These are phyloP conservation scores for Amanita pseudoporphyria DNA, from an alignment of 768 basidiomycete species.

Conservation along the genomic window DNA sequence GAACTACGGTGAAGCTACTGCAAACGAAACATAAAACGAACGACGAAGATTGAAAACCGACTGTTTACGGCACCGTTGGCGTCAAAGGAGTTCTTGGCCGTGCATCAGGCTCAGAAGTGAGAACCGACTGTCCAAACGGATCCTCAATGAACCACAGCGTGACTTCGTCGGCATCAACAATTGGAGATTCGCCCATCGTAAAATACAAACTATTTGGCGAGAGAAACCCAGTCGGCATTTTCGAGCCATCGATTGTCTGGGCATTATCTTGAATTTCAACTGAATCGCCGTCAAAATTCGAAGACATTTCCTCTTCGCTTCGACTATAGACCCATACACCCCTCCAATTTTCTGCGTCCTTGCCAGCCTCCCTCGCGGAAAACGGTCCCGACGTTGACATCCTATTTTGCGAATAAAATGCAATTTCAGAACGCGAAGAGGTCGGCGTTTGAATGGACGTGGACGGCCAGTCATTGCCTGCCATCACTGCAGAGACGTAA, in stretches of 20 bases:
- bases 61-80: background rate
- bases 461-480: background rate
- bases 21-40: background rate
- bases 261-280: background rate
- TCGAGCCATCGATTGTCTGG: background rate
- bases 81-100: background rate
- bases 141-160: constrained; percentile 4
- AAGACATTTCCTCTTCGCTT: background rate
- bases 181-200: constrained; percentile 4
- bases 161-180: background rate
- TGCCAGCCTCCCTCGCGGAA: background rate
- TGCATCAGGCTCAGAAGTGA: background rate
- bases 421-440: background rate
- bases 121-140: background rate
- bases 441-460: background rate
- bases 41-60: background rate
- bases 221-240: background rate
- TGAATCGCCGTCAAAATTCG: background rate
- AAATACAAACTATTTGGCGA: background rate
- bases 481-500: background rate
- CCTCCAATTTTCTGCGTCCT: background rate
- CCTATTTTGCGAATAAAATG: background rate
- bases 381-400: background rate
- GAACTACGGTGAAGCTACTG: too few species aligned
- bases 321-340: constrained; percentile 1